phyloP scores from a whole-genome alignment of 257 asterid species.

The Leonotis leonurus region DNA sequence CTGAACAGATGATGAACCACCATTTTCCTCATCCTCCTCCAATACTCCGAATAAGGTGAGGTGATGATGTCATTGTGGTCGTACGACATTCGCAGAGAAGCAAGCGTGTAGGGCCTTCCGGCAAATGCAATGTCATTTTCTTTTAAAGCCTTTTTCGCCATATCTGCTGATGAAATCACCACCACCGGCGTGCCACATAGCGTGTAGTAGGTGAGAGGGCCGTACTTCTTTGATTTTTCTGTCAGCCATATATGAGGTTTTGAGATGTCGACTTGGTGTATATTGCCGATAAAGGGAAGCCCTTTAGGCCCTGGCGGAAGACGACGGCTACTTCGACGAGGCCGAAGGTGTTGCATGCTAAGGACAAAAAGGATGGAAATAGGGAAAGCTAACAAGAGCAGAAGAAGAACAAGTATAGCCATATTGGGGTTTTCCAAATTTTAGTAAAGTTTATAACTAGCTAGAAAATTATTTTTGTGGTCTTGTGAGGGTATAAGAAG shows the following conservation, averaged over 20 bases:
- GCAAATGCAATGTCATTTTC: not conserved
- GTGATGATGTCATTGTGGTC: not conserved
- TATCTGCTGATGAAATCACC: not conserved
- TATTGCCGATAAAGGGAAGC: not conserved
- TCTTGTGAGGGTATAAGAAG: no score
- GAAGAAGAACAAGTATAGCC: no score
- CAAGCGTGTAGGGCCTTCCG: not conserved
- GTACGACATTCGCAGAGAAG: not conserved
- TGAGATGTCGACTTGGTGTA: not conserved
- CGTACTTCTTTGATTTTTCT: not conserved
- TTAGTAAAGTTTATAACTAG: no score
- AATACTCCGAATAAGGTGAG: not conserved
- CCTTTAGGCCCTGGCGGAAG: no score
- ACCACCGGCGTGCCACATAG: not conserved
- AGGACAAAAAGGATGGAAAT: no score
- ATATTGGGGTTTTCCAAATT: no score
- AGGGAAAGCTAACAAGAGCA: no score
- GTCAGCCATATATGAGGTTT: not conserved
- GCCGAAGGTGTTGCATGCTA: no score
- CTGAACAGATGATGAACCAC: constrained; percentile 2
- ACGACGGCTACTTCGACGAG: no score
- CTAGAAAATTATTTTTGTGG: no score
- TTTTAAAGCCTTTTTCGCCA: not conserved
- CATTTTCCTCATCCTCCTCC: constrained; percentile 9
- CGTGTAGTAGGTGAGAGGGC: no score